These are phyloP conservation scores for Leonotis leonurus DNA, from an alignment of 257 asterid species.

Conservation along the genomic window DNA sequence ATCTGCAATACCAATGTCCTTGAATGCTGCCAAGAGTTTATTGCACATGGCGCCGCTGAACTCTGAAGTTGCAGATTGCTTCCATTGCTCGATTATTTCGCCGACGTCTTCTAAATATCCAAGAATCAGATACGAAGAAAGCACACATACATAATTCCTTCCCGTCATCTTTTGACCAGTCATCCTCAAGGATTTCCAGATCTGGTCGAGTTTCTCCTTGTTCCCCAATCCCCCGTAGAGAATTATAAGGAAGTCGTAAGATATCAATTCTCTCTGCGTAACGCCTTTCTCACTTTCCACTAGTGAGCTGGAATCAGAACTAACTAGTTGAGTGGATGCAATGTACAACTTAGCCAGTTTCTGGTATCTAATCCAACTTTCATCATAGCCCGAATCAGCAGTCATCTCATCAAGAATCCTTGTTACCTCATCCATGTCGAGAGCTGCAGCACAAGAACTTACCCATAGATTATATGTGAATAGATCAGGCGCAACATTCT, in stretches of 20 bases:
- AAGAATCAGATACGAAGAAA: conserved; percentile 71
- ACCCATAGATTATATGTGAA: conserved; percentile 79
- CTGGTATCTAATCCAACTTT: conserved; percentile 58
- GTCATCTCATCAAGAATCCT: conserved; percentile 60
- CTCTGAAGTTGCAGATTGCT: conserved; percentile 54
- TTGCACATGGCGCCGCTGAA: conserved; percentile 47
- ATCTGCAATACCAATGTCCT: conserved; percentile 48
- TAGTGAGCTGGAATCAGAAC: conserved; percentile 37
- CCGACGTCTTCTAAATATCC: conserved; percentile 68
- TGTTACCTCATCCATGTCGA: conserved; percentile 54
- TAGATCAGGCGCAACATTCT: conserved; percentile 53
- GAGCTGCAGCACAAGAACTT: conserved; percentile 78
- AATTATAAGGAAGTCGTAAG: conserved; percentile 74
- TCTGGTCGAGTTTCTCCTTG: conserved; percentile 64
- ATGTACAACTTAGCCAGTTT: conserved; percentile 63
- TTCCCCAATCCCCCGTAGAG: conserved; percentile 68
- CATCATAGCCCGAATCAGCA: conserved; percentile 36
- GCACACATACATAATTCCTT: conserved; percentile 50
- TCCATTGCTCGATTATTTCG: conserved; percentile 74
- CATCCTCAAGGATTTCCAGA: conserved; percentile 67
- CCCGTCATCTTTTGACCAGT: conserved; percentile 74
- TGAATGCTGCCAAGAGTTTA: conserved; percentile 40
- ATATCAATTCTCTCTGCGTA: conserved; percentile 75
- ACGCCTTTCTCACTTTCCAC: conserved; percentile 61
- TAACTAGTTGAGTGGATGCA: conserved; percentile 42